These are phyloP conservation scores for Plantago coronopus DNA, from an alignment of 305 asterid species.

Conservation along the genomic window DNA sequence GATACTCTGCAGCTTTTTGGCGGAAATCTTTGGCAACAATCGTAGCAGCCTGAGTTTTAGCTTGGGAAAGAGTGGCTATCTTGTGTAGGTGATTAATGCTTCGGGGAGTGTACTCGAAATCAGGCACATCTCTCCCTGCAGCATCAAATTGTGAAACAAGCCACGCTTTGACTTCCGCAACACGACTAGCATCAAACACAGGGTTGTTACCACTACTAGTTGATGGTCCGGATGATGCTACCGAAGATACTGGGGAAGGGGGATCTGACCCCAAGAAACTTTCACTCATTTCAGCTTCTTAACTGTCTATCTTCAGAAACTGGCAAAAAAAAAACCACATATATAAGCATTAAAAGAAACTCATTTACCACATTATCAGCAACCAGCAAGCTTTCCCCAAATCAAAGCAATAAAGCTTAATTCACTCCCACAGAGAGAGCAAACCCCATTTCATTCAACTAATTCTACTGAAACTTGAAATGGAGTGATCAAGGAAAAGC, in stretches of 20 bases:
- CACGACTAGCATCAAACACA: constrained; percentile 67
- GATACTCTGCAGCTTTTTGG: constrained; percentile 80
- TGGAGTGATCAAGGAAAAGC: too few relatives aligned
- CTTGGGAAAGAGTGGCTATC: constrained; percentile 71
- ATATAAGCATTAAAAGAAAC: too few relatives aligned
- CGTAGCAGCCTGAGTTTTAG: constrained; percentile 88
- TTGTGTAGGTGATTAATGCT: constrained; percentile 75
- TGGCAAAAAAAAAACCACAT: too few relatives aligned
- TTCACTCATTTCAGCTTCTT: constrained; percentile 35
- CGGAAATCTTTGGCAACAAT: constrained; percentile 84
- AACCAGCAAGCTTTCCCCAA: too few relatives aligned
- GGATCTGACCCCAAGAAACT: constrained; percentile 36
- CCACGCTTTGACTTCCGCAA: constrained; percentile 92
- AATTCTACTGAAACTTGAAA: too few relatives aligned
- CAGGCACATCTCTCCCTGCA: constrained; percentile 82
- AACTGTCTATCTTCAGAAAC: constrained; percentile 14
- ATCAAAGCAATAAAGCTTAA: too few relatives aligned
- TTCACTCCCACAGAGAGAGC: too few relatives aligned
- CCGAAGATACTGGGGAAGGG: constrained; percentile 34
- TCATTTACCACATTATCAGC: too few relatives aligned
- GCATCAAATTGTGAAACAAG: constrained; percentile 75
- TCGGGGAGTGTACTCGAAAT: constrained; percentile 79
- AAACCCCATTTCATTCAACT: too few relatives aligned
- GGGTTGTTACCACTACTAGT: constrained; percentile 31
- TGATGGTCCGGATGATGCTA: constrained; percentile 33